phyloP scores from a whole-genome alignment of 108 stramenopile genomes.

The Skeletonema grethae region DNA sequence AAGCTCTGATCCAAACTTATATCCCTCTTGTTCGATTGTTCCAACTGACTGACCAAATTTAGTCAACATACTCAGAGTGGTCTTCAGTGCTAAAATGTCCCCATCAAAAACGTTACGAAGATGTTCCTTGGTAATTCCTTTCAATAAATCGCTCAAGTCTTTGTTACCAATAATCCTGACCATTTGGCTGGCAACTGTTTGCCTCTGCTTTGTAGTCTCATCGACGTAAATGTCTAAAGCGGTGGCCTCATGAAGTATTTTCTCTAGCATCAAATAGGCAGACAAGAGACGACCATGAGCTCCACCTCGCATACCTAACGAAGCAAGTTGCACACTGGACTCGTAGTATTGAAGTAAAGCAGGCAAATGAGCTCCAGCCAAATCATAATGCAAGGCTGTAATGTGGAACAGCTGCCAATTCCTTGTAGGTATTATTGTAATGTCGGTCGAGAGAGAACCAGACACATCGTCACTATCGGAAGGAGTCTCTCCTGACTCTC shows the following conservation, averaged over 20 bases:
- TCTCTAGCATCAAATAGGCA: slow-evolving; percentile 32
- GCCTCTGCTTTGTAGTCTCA: slow-evolving; percentile 17
- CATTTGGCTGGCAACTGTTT: slow-evolving; percentile 18
- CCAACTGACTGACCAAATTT: slow-evolving; percentile 38
- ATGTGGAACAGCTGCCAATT: slow-evolving; percentile 29
- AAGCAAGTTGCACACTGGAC: slow-evolving; percentile 18
- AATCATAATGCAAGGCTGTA: slow-evolving; percentile 22
- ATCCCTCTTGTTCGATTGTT: slow-evolving; percentile 31
- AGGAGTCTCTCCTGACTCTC: not conserved
- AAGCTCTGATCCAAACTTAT: slow-evolving; percentile 26
- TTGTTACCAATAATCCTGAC: slow-evolving; percentile 16
- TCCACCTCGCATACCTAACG: slow-evolving; percentile 24
- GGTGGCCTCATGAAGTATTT: slow-evolving; percentile 12
- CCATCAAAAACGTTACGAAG: slow-evolving; percentile 21
- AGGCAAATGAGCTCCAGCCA: slow-evolving; percentile 24
- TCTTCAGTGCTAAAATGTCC: slow-evolving; percentile 16
- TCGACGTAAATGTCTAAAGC: slow-evolving; percentile 5
- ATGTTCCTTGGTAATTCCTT: slow-evolving; percentile 27
- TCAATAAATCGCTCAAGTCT: slow-evolving; percentile 13
- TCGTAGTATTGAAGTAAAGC: slow-evolving; percentile 33
- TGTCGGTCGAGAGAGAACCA: slow-evolving; percentile 8
- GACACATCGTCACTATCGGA: slow-evolving; percentile 17
- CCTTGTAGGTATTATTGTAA: not conserved
- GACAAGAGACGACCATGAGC: slow-evolving; percentile 24
- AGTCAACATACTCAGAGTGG: slow-evolving; percentile 19